Evolutionary conservation across 352 stramenopile species (phyloP).

Genomic region (Globisporangium sylvaticum): DNA sequence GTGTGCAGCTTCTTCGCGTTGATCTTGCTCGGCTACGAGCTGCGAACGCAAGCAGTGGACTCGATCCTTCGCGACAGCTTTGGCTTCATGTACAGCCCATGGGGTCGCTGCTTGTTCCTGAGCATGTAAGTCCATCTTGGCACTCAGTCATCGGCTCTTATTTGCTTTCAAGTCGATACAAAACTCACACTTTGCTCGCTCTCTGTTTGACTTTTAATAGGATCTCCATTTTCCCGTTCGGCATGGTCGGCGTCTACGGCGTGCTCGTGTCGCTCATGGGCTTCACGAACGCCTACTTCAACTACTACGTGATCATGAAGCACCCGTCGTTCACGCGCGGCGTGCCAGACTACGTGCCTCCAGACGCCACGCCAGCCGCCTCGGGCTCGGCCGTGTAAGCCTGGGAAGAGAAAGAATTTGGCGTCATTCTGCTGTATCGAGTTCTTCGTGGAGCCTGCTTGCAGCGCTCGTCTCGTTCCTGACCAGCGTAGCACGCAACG

Average conservation of each 20-base stretch:
- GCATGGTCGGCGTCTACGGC: conserved; percentile 80
- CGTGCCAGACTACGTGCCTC: conserved; percentile 78
- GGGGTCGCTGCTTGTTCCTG: conserved; percentile 82
- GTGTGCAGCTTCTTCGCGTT: conserved; percentile 74
- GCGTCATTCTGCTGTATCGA: conserved; percentile 4
- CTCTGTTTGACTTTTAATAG: conserved; percentile 20
- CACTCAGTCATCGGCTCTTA: neutral
- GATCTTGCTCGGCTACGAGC: conserved; percentile 81
- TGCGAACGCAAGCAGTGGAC: conserved; percentile 69
- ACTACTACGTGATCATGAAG: conserved; percentile 89
- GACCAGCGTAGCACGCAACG: neutral
- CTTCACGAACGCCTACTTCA: conserved; percentile 88
- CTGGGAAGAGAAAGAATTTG: neutral
- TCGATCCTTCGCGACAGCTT: conserved; percentile 72
- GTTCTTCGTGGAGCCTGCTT: neutral
- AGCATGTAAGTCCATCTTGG: conserved; percentile 59
- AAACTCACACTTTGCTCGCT: neutral
- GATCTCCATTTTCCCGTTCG: conserved; percentile 89
- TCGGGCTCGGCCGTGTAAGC: conserved; percentile 10
- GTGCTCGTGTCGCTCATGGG: conserved; percentile 70
- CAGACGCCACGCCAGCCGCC: conserved; percentile 37
- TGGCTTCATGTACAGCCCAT: conserved; percentile 88
- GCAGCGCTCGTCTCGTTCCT: neutral
- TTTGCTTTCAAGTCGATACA: neutral
- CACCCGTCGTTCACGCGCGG: conserved; percentile 77